Percentiles rank a stretch among this genome's conserved stretches.
Evolutionary conservation across 78 protist genomes (phyloP).

Genomic region (Dictyostelium firmibasis): DNA sequence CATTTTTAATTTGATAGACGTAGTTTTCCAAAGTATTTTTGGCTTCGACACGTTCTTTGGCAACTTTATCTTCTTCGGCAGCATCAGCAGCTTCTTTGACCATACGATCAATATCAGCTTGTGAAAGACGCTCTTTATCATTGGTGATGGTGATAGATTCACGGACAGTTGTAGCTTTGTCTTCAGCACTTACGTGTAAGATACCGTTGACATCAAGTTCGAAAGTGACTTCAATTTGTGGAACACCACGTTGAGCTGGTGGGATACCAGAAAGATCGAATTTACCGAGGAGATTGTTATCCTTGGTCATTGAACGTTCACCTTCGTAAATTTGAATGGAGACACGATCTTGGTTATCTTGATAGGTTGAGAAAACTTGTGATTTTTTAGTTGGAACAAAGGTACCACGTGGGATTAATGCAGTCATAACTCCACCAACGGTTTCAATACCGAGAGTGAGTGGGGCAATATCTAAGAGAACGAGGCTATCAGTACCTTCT

Average conservation of each 20-base stretch:
- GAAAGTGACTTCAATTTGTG: conserved; percentile 91
- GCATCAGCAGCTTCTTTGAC: conserved; percentile 93
- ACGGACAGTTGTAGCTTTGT: conserved; percentile 88
- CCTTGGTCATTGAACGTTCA: conserved; percentile 95
- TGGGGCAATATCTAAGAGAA: conserved; percentile 98
- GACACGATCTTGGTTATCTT: conserved; percentile 97
- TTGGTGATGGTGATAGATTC: conserved; percentile 79
- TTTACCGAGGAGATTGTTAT: conserved; percentile 96
- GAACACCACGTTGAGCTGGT: conserved; percentile 98
- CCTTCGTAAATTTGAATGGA: conserved; percentile 95
- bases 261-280: conserved; percentile 96
- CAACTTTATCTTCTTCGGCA: conserved; percentile 90
- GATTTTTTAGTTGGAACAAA: conserved; percentile 92
- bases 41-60: conserved; percentile 87
- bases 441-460: conserved; percentile 99
- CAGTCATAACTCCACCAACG: conserved; percentile 97
- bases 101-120: conserved; percentile 95
- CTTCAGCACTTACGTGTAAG: conserved; percentile 96
- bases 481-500: conserved; percentile 73
- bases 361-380: conserved; percentile 97
- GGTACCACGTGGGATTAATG: conserved; percentile 91
- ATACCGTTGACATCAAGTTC: conserved; percentile 89
- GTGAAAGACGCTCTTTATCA: conserved; percentile 89
- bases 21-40: conserved; percentile 92
- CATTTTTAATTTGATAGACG: conserved; percentile 86